These are phyloP conservation scores for Saturnispora sanitii DNA, from an alignment of 805 yeast genomes.

Conservation along the genomic window DNA sequence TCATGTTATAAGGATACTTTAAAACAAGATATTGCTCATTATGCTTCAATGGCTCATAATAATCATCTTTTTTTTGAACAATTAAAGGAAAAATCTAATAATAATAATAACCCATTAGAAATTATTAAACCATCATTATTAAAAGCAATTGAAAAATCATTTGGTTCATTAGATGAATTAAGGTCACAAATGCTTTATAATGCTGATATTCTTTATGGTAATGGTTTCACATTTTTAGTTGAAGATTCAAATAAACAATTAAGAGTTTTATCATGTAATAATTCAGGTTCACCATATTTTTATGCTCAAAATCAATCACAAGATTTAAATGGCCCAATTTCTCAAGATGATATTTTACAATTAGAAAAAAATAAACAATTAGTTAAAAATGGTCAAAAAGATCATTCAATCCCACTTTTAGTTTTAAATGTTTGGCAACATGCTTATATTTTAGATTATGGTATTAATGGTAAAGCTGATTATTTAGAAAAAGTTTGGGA, in stretches of 20 bases:
- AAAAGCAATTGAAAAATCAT: constrained; percentile 28
- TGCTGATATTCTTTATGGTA: constrained; percentile 48
- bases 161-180: constrained; percentile 40
- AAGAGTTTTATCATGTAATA: constrained; percentile 45
- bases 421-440: constrained; percentile 82
- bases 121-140: constrained; percentile 20
- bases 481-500: constrained; percentile 72
- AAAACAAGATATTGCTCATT: constrained; percentile 65
- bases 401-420: constrained; percentile 64
- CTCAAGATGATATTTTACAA: constrained; percentile 42
- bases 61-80: constrained; percentile 83
- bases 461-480: constrained; percentile 61
- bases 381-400: constrained; percentile 31
- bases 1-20: constrained; percentile 59
- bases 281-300: constrained; percentile 71
- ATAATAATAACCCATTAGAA: constrained; percentile 13
- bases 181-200: constrained; percentile 38
- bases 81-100: constrained; percentile 25
- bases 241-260: constrained; percentile 55
- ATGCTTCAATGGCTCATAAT: constrained; percentile 85
- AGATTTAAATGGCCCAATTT: constrained; percentile 69
- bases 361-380: constrained; percentile 29
- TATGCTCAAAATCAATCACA: constrained; percentile 58
- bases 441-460: constrained; percentile 80
- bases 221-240: constrained; percentile 69